phyloP scores from a whole-genome alignment of 345 rosid genomes.

The Lepidium sativum region DNA sequence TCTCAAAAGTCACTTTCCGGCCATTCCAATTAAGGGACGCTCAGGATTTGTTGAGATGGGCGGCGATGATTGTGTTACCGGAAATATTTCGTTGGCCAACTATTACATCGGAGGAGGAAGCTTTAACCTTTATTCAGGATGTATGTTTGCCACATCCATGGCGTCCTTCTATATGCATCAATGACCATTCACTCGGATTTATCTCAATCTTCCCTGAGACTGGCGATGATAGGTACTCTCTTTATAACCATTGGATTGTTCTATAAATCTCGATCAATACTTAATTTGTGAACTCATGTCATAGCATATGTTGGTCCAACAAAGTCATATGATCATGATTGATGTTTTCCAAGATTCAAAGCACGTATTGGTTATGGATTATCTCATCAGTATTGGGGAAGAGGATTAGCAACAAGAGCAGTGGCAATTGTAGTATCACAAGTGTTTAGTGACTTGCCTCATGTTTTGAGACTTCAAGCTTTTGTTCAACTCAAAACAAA shows the following conservation, averaged over 20 bases:
- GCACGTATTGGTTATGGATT: slow-evolving; percentile 34
- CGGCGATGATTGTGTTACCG: slow-evolving; percentile 31
- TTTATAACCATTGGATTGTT: neutral
- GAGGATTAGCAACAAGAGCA: slow-evolving; percentile 33
- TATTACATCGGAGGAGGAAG: slow-evolving; percentile 33
- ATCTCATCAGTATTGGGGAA: slow-evolving; percentile 42
- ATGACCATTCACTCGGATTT: slow-evolving; percentile 35
- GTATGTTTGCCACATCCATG: slow-evolving; percentile 41
- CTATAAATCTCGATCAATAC: neutral
- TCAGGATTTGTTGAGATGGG: slow-evolving; percentile 29
- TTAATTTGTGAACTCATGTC: neutral
- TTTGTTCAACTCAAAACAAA: slow-evolving; percentile 27
- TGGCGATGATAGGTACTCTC: slow-evolving; percentile 18
- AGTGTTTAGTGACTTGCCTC: slow-evolving; percentile 29
- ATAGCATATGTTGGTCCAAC: neutral
- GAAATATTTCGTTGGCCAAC: slow-evolving; percentile 29
- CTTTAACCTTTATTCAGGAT: slow-evolving; percentile 28
- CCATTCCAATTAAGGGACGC: too few relatives aligned
- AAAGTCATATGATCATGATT: neutral
- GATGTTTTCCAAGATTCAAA: slow-evolving; percentile 9
- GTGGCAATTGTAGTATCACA: slow-evolving; percentile 24
- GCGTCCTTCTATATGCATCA: slow-evolving; percentile 42
- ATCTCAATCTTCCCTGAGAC: slow-evolving; percentile 30
- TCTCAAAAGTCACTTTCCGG: too few relatives aligned
- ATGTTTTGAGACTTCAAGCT: slow-evolving; percentile 40